phyloP scores from a whole-genome alignment of 2,329 filamentous ascomycete species.

The Hypoxylon sp. region DNA sequence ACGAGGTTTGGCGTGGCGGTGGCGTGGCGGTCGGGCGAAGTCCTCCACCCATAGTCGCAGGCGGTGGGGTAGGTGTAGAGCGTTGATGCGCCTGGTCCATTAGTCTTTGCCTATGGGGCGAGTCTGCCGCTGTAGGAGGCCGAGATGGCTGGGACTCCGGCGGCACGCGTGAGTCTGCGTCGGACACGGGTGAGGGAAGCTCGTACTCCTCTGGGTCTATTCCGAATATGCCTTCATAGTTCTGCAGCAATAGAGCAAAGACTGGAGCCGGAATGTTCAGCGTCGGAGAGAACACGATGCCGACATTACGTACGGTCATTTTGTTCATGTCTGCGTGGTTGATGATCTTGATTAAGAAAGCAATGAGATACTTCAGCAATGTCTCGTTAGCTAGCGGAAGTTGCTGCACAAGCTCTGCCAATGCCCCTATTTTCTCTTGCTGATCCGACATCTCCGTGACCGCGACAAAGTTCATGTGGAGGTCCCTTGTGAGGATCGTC shows the following conservation, averaged over 20 bases:
- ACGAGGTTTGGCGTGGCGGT: constrained; percentile 55
- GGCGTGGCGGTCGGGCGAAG: constrained; percentile 58
- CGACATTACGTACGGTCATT: constrained; percentile 97
- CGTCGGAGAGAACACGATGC: constrained; percentile 97
- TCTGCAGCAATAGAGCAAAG: constrained; percentile 92
- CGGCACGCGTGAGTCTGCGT: constrained; percentile 51
- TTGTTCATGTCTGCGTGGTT: constrained; percentile 92
- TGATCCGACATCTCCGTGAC: constrained; percentile 83
- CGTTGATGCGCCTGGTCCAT: constrained; percentile 56
- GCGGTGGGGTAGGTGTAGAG: constrained; percentile 64
- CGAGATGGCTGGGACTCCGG: constrained; percentile 54
- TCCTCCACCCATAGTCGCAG: constrained; percentile 45
- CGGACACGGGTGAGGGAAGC: constrained; percentile 60
- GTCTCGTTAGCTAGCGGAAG: constrained; percentile 85
- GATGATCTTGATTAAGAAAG: constrained; percentile 91
- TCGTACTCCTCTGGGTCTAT: constrained; percentile 74
- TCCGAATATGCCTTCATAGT: constrained; percentile 88
- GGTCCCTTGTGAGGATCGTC: constrained; percentile 89
- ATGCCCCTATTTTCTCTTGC: constrained; percentile 78
- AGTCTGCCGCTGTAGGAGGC: constrained; percentile 65
- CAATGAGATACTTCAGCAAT: constrained; percentile 84
- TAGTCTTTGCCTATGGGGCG: constrained; percentile 64
- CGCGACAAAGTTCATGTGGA: constrained; percentile 88
- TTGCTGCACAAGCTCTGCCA: constrained; percentile 82
- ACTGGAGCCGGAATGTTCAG: constrained; percentile 95